Base-by-base conservation (phyloP, 2,329 filamentous ascomycete genomes). In the Venturia aucupariae region DNA sequence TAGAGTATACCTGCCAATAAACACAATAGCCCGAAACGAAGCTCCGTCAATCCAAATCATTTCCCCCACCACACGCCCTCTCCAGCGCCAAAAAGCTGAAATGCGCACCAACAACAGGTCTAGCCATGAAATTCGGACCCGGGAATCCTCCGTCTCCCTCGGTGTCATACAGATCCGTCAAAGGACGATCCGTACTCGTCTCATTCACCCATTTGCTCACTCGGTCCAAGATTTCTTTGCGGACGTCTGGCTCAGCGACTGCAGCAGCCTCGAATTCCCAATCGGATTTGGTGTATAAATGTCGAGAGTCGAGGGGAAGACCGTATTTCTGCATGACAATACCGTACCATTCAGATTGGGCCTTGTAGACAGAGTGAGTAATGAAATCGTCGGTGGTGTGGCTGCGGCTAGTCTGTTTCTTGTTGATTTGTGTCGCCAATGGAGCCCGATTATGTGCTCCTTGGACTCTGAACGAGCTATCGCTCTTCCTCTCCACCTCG, bases 251-350 rank as follows among this genome's bases (percentile, higher is more conserved):
- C 69, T 85, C 86, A 4, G 90, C 84, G 5, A 95, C 88, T 1
- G 90, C 89, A 59, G 91, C 90, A 0, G 90, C 89, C 74, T 94
- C 92, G 73, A 95, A 92, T 70, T 94, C 88, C 91, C 91, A 96
- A 76, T 96, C 91, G 38, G 88, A 91, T 77, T 96, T 96, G 41
- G 90, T 88, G 75, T 94, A 94, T 3, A 93, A 75, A 74, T 94
- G 90, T 54, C 91, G 84, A 68, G 84, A 89, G 75, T 96, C 91
- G 8, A 96, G 82, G 0, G 91, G 90, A 3, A 96, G 77, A 0
- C 91, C 91, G 74, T 93, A 95, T 70, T 84, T 86, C 73, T 95
- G 90, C 68, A 90, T 84, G 11, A 93, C 90, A 17, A 84, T 82
- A 67, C 84, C 81, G 77, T 95, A 96, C 90, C 89, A 95, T 65